Conservation (phyloP, 441 rosid genomes). For the Populus hybrid region DNA sequence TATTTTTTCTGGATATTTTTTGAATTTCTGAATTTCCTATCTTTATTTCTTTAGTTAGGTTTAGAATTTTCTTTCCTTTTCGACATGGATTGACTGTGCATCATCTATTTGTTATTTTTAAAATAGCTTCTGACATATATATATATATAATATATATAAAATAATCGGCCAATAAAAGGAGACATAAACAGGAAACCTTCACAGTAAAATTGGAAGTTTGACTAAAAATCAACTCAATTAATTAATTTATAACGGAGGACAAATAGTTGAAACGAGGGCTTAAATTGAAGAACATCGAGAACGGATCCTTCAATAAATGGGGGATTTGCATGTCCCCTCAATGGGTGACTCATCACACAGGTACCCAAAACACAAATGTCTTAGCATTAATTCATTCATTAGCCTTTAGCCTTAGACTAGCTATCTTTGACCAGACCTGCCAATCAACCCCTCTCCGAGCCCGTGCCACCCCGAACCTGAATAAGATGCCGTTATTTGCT, state of each 20-base stretch:
- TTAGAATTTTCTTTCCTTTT: no score
- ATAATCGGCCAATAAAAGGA: no score
- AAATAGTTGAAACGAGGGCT: not conserved
- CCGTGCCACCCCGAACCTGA: not conserved
- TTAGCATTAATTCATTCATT: not conserved
- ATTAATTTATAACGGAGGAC: not conserved
- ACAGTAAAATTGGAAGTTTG: no score
- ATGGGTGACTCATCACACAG: constrained; percentile 2
- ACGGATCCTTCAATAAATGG: not conserved
- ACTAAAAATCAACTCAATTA: not conserved
- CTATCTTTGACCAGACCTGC: not conserved
- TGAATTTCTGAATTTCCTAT: no score
- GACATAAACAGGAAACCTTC: no score
- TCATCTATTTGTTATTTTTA: no score
- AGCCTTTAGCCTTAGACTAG: not conserved
- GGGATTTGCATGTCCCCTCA: constrained; percentile 8
- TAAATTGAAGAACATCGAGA: constrained; percentile 5
- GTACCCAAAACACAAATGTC: not conserved
- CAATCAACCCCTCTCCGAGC: not conserved
- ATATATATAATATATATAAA: no score
- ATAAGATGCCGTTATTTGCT: no score
- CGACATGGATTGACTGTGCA: no score
- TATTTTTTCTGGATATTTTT: no score
- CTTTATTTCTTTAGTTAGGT: no score
- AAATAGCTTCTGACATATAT: no score